These are phyloP conservation scores for Arachnomyces sp. DNA, from an alignment of 2,329 filamentous ascomycete genomes.

Conservation along the genomic window DNA sequence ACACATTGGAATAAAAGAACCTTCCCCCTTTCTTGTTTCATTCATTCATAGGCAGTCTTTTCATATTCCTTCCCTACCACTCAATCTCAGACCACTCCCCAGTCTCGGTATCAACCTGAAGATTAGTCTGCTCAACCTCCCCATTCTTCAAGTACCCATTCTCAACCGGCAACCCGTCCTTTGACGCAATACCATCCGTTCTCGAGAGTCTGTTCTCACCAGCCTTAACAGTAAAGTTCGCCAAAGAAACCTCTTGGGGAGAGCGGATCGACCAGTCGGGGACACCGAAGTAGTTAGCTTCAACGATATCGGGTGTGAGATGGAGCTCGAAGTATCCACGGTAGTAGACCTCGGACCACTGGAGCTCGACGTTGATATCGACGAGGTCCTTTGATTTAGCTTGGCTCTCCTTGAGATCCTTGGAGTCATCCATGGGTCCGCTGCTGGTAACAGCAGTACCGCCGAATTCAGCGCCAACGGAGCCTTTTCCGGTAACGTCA, in stretches of 20 bases:
- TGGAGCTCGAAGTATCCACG: conserved; percentile 64
- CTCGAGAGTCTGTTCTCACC: conserved; percentile 54
- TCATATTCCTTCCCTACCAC: too few species aligned
- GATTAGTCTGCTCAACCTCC: conserved; percentile 23
- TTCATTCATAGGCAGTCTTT: too few species aligned
- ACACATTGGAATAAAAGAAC: too few species aligned
- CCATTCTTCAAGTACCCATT: conserved; percentile 30
- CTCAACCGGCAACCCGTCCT: conserved; percentile 40
- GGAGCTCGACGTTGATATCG: conserved; percentile 54
- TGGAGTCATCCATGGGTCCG: conserved; percentile 53
- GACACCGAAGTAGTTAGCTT: conserved; percentile 59
- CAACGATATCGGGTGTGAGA: conserved; percentile 49
- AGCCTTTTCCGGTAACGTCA: conserved; percentile 44
- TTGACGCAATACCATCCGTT: conserved; percentile 28
- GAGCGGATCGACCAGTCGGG: conserved; percentile 35
- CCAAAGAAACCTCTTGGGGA: conserved; percentile 7
- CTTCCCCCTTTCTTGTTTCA: too few species aligned
- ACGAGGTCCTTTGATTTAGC: conserved; percentile 39
- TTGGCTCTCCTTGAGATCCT: conserved; percentile 47
- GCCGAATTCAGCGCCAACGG: conserved; percentile 58
- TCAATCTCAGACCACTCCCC: conserved; percentile 16
- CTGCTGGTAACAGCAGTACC: conserved; percentile 59
- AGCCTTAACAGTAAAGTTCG: conserved; percentile 46
- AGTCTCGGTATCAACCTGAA: conserved; percentile 28
- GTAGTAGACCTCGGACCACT: conserved; percentile 69